Evolutionary conservation across 441 rosid species (phyloP).

Genomic region (Breynia disticha): DNA sequence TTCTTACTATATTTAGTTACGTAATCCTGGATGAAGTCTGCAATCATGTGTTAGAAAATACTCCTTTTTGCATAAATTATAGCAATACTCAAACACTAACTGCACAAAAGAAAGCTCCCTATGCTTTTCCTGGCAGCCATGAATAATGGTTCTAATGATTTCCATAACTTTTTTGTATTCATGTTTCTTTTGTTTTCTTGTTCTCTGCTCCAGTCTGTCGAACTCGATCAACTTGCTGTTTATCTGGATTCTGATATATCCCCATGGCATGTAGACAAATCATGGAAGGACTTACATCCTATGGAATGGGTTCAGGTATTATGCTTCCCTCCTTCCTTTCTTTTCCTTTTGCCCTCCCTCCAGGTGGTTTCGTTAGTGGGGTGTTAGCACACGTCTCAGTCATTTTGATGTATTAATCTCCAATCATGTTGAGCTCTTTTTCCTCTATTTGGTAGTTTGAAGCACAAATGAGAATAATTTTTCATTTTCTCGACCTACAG

Average conservation of each 20-base stretch:
- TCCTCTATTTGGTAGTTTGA: slow-evolving; percentile 8
- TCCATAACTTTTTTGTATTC: slow-evolving; percentile 10
- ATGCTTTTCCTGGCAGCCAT: neutral
- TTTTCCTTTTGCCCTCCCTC: neutral
- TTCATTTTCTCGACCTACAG: slow-evolving; percentile 30
- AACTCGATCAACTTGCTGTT: slow-evolving; percentile 87
- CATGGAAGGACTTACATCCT: slow-evolving; percentile 89
- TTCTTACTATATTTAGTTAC: too few relatives aligned
- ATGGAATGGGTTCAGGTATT: slow-evolving; percentile 91
- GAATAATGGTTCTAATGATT: too few relatives aligned
- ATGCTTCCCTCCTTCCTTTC: slow-evolving; percentile 4
- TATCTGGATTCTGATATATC: slow-evolving; percentile 91
- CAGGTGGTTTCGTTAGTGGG: neutral
- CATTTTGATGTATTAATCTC: neutral
- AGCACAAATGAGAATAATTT: slow-evolving; percentile 4
- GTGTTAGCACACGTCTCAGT: too few relatives aligned
- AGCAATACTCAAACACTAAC: too few relatives aligned
- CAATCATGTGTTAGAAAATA: too few relatives aligned
- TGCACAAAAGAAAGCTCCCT: neutral
- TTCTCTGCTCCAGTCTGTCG: slow-evolving; percentile 57
- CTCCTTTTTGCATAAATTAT: too few relatives aligned
- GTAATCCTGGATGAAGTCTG: too few relatives aligned
- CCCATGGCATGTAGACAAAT: slow-evolving; percentile 79
- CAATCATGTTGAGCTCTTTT: neutral
- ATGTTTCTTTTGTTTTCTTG: slow-evolving; percentile 5